These are phyloP conservation scores for Halteria grandinella DNA, from an alignment of 73 alveolate species.

Conservation along the genomic window DNA sequence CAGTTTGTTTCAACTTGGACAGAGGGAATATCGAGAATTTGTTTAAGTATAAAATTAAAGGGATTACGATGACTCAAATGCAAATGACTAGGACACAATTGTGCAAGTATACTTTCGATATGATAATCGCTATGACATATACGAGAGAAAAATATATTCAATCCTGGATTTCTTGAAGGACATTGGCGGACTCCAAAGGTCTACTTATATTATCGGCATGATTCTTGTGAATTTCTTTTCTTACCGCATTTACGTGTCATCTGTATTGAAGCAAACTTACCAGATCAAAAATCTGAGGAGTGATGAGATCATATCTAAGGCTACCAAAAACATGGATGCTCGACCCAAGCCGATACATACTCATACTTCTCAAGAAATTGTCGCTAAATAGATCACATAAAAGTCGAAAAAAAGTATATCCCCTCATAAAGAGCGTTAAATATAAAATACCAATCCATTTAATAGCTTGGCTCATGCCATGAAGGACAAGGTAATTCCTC, in stretches of 20 bases:
- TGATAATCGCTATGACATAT: slow-evolving; percentile 27
- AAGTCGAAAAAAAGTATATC: not conserved
- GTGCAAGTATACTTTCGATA: not conserved
- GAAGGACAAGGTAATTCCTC: too few species aligned
- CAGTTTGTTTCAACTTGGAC: slow-evolving; percentile 1
- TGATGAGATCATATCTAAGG: not conserved
- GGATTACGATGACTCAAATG: not conserved
- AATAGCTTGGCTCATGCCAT: not conserved
- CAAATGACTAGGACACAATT: not conserved
- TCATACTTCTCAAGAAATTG: not conserved
- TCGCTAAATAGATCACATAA: not conserved
- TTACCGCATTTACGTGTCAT: not conserved
- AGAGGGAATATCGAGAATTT: slow-evolving; percentile 27
- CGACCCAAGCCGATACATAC: not conserved
- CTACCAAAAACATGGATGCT: not conserved
- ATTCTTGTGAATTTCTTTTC: slow-evolving; percentile 13
- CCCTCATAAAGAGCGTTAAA: not conserved
- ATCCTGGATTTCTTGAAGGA: slow-evolving; percentile 14
- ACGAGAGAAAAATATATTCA: slow-evolving; percentile 26
- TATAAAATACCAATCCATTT: not conserved
- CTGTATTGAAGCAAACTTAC: slow-evolving; percentile 5
- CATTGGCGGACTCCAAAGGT: slow-evolving; percentile 40
- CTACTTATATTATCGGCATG: slow-evolving; percentile 30
- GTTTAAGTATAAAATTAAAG: slow-evolving; percentile 17
- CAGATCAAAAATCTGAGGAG: slow-evolving; percentile 16